Percentiles rank a stretch among this genome's conserved stretches.
Conservation (phyloP, 2,329 filamentous ascomycete genomes). For the Neofusicoccum parvum region DNA sequence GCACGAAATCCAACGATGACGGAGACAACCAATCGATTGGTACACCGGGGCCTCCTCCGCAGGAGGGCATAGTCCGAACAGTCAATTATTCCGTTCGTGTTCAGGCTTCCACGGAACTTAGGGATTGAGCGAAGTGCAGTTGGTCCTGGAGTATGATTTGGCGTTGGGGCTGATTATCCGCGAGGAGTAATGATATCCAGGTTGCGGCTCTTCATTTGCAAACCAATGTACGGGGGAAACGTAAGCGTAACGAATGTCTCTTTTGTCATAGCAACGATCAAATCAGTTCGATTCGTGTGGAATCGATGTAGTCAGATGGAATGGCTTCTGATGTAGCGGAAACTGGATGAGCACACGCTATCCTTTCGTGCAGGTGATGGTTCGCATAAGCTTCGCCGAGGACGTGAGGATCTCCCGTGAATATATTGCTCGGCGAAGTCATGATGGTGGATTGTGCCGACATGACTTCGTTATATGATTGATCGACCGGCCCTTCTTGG, state of each 20-base stretch:
- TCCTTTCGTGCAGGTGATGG: neutral
- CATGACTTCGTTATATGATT: neutral
- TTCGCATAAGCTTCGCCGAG: neutral
- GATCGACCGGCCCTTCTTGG: neutral
- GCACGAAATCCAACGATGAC: neutral
- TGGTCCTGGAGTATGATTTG: neutral
- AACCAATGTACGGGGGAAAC: neutral
- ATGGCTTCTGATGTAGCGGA: too few species aligned
- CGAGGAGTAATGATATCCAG: neutral
- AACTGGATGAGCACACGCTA: too few species aligned
- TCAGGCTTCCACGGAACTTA: neutral
- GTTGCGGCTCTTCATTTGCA: neutral
- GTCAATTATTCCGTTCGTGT: constrained; percentile 10
- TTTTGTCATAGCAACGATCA: neutral
- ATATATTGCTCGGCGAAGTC: neutral
- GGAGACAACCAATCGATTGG: neutral
- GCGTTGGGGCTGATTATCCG: neutral
- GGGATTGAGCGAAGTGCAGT: neutral
- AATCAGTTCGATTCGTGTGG: neutral
- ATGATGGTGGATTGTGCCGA: neutral
- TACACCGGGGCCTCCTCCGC: neutral
- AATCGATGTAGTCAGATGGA: neutral
- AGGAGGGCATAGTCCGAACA: neutral
- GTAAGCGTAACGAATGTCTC: neutral
- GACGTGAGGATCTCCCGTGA: neutral